Conservation (phyloP, 495 filamentous ascomycete species). For the Parathielavia appendiculata region DNA sequence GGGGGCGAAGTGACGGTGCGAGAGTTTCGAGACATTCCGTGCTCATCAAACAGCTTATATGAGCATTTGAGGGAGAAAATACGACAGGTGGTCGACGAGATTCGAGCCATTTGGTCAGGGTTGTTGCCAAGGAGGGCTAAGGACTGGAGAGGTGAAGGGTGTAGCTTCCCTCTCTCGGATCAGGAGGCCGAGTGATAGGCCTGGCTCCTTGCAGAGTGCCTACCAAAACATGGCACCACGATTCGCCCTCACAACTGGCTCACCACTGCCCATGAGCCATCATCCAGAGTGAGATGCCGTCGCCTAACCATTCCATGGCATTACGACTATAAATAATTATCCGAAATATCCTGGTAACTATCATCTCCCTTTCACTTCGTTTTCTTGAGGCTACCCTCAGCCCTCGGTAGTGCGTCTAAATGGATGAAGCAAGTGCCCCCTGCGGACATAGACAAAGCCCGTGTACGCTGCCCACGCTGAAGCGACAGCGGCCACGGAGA, state of each 20-base stretch:
- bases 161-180: neutral
- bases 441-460: constrained; percentile 48
- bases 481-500: constrained; percentile 50
- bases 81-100: neutral
- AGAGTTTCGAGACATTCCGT: neutral
- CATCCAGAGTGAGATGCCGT: too few species aligned
- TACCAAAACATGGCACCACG: too few species aligned
- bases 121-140: neutral
- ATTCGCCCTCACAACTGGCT: too few species aligned
- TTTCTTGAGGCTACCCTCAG: neutral
- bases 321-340: too few species aligned
- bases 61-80: neutral
- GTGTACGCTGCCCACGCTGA: constrained; percentile 51
- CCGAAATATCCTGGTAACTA: too few species aligned
- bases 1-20: neutral
- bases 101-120: neutral
- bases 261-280: too few species aligned
- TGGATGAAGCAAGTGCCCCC: constrained; percentile 60
- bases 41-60: too few species aligned
- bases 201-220: too few species aligned
- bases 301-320: too few species aligned
- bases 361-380: neutral
- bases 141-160: neutral
- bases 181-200: neutral
- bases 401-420: neutral